A percentile compares a stretch with the other conserved stretches of the same genome.
phyloP scores from a whole-genome alignment of 495 filamentous ascomycete genomes.

The Xylaria curta region DNA sequence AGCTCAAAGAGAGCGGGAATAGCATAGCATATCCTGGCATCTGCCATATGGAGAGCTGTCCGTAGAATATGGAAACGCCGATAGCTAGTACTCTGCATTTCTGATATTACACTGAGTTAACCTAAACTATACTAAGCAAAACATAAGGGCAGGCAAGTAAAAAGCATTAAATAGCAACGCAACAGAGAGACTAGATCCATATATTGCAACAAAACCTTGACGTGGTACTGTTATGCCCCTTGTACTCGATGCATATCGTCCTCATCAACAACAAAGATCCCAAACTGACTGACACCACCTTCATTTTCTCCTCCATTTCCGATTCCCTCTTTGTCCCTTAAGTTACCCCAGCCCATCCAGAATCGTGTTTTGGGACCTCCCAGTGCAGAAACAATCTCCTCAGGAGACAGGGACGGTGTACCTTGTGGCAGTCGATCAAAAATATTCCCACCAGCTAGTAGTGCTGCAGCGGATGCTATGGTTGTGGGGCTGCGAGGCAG shows the following conservation, averaged over 20 bases:
- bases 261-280: conserved; percentile 10
- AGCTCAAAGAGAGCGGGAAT: no score
- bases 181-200: not conserved
- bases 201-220: not conserved
- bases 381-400: not conserved
- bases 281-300: not conserved
- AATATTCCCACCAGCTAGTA: not conserved
- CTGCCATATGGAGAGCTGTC: no score
- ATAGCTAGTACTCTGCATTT: not conserved
- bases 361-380: not conserved
- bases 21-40: no score
- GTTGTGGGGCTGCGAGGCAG: not conserved
- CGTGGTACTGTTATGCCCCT: not conserved
- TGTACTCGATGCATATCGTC: not conserved
- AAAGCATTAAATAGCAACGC: not conserved
- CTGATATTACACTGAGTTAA: not conserved
- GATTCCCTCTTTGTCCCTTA: not conserved
- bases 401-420: not conserved
- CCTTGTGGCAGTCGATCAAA: not conserved
- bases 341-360: conserved; percentile 11
- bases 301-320: not conserved
- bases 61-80: not conserved
- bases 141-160: not conserved
- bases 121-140: not conserved
- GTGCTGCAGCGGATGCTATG: not conserved